Evolutionary conservation across 495 filamentous ascomycete genomes (phyloP), one percentile per base, ranked within the genome.

Genomic region (Sphaerosporella brunnea): DNA sequence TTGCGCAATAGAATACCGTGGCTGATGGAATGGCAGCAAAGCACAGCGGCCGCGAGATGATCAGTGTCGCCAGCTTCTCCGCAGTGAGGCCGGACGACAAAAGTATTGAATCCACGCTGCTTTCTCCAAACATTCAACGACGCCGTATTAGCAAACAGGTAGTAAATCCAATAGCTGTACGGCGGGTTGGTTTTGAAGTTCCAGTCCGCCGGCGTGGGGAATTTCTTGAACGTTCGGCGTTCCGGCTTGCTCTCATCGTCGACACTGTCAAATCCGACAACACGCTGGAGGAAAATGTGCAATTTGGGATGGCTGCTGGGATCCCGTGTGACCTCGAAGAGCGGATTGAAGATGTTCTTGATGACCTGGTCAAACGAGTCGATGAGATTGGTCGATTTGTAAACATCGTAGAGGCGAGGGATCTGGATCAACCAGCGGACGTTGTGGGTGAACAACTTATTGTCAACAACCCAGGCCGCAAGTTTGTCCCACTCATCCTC

Each of bases 111-210:
- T 2, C 87, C 84, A 19, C 87, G 77, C 51, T 78, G 77, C 55
- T 88, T 88, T 13, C 90, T 75, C 81, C 80, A 94, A 39, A 75
- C 70, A 62, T 97, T 97, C 54, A 97, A 72, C 11, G 90, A 93
- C 1, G 81, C 74, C 61, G 93, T 84, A 62, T 97, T 97, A 34
- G 92, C 75, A 58, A 85, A 97, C 45, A 97, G 74, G 60, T 93
- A 87, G 66, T 96, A 97, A 53, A 97, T 78, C 90, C 90, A 97
- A 65, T 97, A 96, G 61, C 79, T 95, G 65, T 97, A 97, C 1
- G 92, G 90, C 20, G 90, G 92, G 61, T 97, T 96, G 59, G 96
- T 84, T 56, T 80, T 85, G 15, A 82, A 80, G 51, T 78, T 73
- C 90, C 90, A 97, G 45, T 77, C 73, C 39, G 73, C 79, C 1